Conservation (phyloP, 495 filamentous ascomycete species). For the Aspergillus coremiiformis region DNA sequence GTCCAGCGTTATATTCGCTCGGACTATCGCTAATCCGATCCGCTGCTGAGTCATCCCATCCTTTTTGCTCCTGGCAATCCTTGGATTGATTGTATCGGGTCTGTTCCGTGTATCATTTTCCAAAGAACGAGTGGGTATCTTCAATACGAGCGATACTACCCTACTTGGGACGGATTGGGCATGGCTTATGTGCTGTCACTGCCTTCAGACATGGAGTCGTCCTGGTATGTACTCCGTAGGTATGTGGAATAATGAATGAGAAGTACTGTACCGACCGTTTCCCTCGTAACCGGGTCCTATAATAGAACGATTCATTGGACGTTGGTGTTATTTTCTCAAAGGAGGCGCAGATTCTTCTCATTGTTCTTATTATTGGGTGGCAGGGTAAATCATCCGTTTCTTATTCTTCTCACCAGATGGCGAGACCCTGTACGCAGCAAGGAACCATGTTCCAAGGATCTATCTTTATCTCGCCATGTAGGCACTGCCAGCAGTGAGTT, state of each 20-base stretch:
- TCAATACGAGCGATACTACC: neutral
- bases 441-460: slow-evolving; percentile 13
- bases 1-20: neutral
- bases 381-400: neutral
- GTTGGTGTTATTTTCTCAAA: neutral
- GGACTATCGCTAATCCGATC: neutral
- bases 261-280: too few species aligned
- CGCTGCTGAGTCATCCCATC: neutral
- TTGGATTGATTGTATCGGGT: neutral
- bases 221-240: too few species aligned
- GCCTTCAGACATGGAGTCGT: neutral
- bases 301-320: too few species aligned
- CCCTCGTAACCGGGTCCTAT: too few species aligned
- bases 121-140: neutral
- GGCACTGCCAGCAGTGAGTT: too few species aligned
- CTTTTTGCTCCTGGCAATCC: neutral
- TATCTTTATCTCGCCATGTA: slow-evolving; percentile 13
- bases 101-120: too few species aligned
- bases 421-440: slow-evolving; percentile 8
- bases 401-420: slow-evolving; percentile 4
- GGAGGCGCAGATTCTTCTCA: slow-evolving; percentile 7
- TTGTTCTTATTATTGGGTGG: slow-evolving; percentile 6
- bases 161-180: neutral
- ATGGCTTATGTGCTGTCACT: neutral
- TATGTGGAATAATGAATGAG: too few species aligned